Conservation (phyloP, 2,329 filamentous ascomycete species). For the Colletotrichum australisinense region DNA sequence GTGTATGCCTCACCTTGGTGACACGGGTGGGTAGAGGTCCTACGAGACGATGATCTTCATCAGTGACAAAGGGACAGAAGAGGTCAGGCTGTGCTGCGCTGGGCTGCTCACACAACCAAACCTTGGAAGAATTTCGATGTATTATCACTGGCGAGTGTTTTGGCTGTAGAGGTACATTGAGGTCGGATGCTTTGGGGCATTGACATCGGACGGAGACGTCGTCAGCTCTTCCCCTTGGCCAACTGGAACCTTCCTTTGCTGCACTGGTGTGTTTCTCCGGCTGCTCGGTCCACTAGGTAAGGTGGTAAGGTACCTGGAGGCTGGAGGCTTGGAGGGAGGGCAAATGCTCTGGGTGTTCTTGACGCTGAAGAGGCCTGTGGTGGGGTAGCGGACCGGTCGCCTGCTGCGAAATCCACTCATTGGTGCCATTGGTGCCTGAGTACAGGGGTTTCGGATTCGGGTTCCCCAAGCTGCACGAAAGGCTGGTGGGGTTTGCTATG, state of each 20-base stretch:
- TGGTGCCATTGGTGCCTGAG: conserved; percentile 32
- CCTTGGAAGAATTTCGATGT: neutral
- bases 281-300: conserved; percentile 32
- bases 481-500: conserved; percentile 13
- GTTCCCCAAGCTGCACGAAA: neutral
- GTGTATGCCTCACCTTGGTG: conserved; percentile 6
- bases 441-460: conserved; percentile 26
- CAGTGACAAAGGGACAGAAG: conserved; percentile 8
- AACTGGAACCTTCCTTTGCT: conserved; percentile 33
- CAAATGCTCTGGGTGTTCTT: neutral
- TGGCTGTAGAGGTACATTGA: conserved; percentile 6
- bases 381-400: conserved; percentile 17
- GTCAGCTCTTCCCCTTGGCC: conserved; percentile 31
- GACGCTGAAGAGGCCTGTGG: conserved; percentile 33
- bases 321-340: too few relatives aligned
- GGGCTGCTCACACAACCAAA: neutral
- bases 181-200: conserved; percentile 15
- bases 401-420: conserved; percentile 22
- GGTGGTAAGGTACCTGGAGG: neutral
- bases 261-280: conserved; percentile 32
- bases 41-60: conserved; percentile 13
- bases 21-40: conserved; percentile 1
- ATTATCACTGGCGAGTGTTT: neutral
- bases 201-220: conserved; percentile 34
- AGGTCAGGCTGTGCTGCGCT: conserved; percentile 8